These are phyloP conservation scores for Aspergillus ibericus DNA, from an alignment of 2,329 filamentous ascomycete genomes.

Conservation along the genomic window DNA sequence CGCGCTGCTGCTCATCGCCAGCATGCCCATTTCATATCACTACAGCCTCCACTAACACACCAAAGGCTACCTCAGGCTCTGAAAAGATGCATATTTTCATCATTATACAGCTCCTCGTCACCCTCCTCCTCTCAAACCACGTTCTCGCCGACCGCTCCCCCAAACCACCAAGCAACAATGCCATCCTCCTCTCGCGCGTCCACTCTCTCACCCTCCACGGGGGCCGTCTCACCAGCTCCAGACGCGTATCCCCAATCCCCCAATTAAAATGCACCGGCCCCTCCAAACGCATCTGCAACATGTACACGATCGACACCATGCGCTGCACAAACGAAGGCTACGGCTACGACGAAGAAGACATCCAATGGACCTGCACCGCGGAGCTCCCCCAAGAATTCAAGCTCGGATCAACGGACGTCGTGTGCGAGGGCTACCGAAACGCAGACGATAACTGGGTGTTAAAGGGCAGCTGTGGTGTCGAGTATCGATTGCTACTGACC, in stretches of 20 bases:
- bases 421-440: constrained; percentile 83
- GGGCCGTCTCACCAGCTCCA: constrained; percentile 67
- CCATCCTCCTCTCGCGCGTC: constrained; percentile 65
- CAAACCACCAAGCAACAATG: constrained; percentile 44
- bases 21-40: not conserved
- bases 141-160: constrained; percentile 26
- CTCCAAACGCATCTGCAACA: constrained; percentile 59
- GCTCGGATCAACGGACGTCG: constrained; percentile 82
- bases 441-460: constrained; percentile 82
- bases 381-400: constrained; percentile 64
- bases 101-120: constrained; percentile 17
- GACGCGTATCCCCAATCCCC: constrained; percentile 73
- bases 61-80: not conserved
- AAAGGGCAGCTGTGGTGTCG: constrained; percentile 87
- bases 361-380: constrained; percentile 88
- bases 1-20: not conserved
- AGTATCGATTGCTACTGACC: constrained; percentile 80
- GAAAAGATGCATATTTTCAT: constrained; percentile 21
- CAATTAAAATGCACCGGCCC: constrained; percentile 76
- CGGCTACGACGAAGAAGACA: constrained; percentile 74
- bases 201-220: constrained; percentile 75
- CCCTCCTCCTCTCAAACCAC: constrained; percentile 21
- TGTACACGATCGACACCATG: constrained; percentile 78
- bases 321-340: constrained; percentile 84
- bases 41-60: not conserved